phyloP scores from a whole-genome alignment of 768 basidiomycete species.

The Pholiota microspora region DNA sequence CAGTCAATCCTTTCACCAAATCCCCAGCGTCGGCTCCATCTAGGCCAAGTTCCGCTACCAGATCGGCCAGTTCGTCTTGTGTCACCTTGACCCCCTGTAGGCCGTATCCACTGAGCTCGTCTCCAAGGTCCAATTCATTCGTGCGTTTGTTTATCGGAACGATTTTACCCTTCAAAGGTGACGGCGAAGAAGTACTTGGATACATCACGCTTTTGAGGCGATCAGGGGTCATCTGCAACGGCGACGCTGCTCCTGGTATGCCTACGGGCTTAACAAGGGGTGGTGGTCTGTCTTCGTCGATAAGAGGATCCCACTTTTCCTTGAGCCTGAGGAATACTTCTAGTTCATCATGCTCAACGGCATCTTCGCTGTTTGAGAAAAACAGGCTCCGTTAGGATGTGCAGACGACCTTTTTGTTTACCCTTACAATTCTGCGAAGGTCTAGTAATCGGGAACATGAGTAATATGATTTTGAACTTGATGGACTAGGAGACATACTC shows the following conservation, averaged over 20 bases:
- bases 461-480: constrained; percentile 2
- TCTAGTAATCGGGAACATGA: constrained; percentile 36
- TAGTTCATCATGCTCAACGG: constrained; percentile 77
- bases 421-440: constrained; percentile 74
- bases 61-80: constrained; percentile 65
- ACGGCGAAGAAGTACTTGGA: constrained; percentile 33
- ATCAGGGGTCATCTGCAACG: constrained; percentile 80
- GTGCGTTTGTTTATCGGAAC: constrained; percentile 56
- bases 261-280: constrained; percentile 65
- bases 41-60: constrained; percentile 75
- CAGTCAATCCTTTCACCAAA: constrained; percentile 62
- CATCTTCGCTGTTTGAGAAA: constrained; percentile 61
- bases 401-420: neutral
- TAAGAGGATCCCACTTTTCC: constrained; percentile 58
- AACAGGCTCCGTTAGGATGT: neutral
- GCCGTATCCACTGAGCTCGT: constrained; percentile 67
- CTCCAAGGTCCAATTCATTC: constrained; percentile 61
- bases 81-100: constrained; percentile 78
- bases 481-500: constrained; percentile 46
- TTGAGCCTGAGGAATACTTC: constrained; percentile 69
- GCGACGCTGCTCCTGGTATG: constrained; percentile 75
- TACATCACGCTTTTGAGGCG: constrained; percentile 60
- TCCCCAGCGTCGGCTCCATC: constrained; percentile 77
- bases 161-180: constrained; percentile 39
- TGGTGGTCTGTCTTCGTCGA: constrained; percentile 60